Evolutionary conservation across 331 rosid species (phyloP), one percentile per base, ranked within the genome.

Genomic region (Malus hybrid): DNA sequence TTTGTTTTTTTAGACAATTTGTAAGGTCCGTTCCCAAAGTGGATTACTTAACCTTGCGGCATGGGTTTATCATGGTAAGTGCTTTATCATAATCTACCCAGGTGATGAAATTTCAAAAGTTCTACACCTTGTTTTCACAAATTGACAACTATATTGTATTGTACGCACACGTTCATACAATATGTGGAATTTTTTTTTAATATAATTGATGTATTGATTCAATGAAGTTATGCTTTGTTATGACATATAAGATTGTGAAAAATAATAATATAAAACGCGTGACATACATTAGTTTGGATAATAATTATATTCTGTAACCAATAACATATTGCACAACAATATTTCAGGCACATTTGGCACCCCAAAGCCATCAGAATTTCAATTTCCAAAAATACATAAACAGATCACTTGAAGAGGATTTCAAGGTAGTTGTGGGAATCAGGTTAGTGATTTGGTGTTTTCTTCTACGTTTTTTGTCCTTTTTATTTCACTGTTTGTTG

Each of bases 21-120:
- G 91, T 91, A 31, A 62, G 95, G 68, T 94, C 97, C n/a, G 97
- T 94, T 75, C 99, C 97, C 22, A 84, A 87, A 77, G 99, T 91
- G 12, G 99, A 94, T 79, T 91, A 94, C 85, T 84, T 94, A 84
- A 83, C 99, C 69, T 83, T 91, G 66, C 81, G 97, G 34, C 95
- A 94, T 86, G 99, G 99, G 32, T 90, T 90, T 76, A 81, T 90
- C 65, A 79, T 78, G 90, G 96, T 90, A 83, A 65, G 72, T 65
- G 3, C 50, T 70, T 56, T 55, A 5, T 12, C 6, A 22, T 7
- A 42, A 42, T 42, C 13, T 42, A 42, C 13, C 46, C 46, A 1
- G 46, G 15, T 1, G 50, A 44, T 44, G 50, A 44, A 44, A 44
- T 11, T 44, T 44, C 50, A 44, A 44, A 42, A 44, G 50, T 44